Conservation (phyloP, 176 grass and related monocot species). For the Aegilops speltoides region DNA sequence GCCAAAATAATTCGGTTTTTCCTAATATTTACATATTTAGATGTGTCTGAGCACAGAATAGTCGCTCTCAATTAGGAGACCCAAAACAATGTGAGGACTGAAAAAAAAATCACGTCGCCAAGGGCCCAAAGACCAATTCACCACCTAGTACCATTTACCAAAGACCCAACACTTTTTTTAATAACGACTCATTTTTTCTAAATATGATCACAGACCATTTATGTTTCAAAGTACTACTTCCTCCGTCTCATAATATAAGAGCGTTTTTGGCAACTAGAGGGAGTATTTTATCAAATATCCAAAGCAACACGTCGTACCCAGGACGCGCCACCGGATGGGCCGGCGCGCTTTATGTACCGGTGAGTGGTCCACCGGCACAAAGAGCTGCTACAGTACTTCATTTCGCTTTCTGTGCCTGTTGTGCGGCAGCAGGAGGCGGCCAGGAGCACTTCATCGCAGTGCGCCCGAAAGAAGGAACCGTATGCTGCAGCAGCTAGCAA, state of each 20-base stretch:
- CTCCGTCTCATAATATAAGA: too few relatives aligned
- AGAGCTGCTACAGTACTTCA: not conserved
- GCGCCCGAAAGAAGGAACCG: not conserved
- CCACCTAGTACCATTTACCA: not conserved
- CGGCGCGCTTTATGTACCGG: not conserved
- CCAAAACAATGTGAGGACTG: too few relatives aligned
- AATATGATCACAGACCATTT: not conserved
- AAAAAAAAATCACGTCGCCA: too few relatives aligned
- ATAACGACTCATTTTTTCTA: too few relatives aligned
- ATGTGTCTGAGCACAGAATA: too few relatives aligned
- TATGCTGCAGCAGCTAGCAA: not conserved
- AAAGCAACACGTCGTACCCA: not conserved
- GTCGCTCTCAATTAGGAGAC: too few relatives aligned
- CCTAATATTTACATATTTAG: too few relatives aligned
- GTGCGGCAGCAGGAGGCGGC: not conserved
- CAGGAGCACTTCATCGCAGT: not conserved
- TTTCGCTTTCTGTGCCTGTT: not conserved
- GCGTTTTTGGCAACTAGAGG: too few relatives aligned
- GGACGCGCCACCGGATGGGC: not conserved
- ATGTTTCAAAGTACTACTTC: not conserved
- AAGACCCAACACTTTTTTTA: not conserved
- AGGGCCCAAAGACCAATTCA: too few relatives aligned
- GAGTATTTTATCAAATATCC: not conserved
- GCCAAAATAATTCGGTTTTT: too few relatives aligned
- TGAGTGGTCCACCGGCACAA: not conserved